Conservation (phyloP, 2,329 filamentous ascomycete genomes). For the Rosellinia necatrix region DNA sequence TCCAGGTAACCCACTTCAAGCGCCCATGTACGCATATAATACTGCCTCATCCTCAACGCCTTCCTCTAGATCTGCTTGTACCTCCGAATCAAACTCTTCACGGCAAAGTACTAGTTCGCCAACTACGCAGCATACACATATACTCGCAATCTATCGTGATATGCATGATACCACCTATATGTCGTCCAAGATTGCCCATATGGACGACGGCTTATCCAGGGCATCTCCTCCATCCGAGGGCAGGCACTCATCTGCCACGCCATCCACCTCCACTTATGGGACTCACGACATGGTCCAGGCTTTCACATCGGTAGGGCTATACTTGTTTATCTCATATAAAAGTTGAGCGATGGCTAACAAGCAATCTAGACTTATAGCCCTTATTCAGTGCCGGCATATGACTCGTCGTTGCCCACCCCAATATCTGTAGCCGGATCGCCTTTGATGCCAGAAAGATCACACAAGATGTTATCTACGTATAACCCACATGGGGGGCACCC, state of each 20-base stretch:
- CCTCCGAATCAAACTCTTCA: slow-evolving; percentile 24
- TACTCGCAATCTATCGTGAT: slow-evolving; percentile 25
- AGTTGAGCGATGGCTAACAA: slow-evolving; percentile 12
- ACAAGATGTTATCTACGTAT: slow-evolving; percentile 49
- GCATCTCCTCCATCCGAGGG: slow-evolving; percentile 18
- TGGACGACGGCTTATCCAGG: slow-evolving; percentile 31
- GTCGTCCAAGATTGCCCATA: slow-evolving; percentile 30
- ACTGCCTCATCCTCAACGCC: slow-evolving; percentile 27
- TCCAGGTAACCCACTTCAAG: not conserved
- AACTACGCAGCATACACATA: slow-evolving; percentile 21
- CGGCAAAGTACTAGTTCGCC: slow-evolving; percentile 23
- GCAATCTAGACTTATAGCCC: slow-evolving; percentile 39
- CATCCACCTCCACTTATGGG: slow-evolving; percentile 34
- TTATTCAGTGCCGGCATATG: slow-evolving; percentile 44
- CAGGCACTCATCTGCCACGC: slow-evolving; percentile 28
- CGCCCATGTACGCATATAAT: slow-evolving; percentile 35
- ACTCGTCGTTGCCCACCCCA: slow-evolving; percentile 55
- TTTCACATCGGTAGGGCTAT: slow-evolving; percentile 38
- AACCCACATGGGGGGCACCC: slow-evolving; percentile 44
- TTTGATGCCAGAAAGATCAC: slow-evolving; percentile 48
- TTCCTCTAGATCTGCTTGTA: slow-evolving; percentile 24
- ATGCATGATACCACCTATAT: slow-evolving; percentile 38
- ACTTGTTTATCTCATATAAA: not conserved
- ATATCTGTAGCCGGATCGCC: slow-evolving; percentile 56
- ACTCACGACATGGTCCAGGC: slow-evolving; percentile 35